phyloP scores from a whole-genome alignment of 2,329 filamentous ascomycete genomes.

The Fusarium annulatum region DNA sequence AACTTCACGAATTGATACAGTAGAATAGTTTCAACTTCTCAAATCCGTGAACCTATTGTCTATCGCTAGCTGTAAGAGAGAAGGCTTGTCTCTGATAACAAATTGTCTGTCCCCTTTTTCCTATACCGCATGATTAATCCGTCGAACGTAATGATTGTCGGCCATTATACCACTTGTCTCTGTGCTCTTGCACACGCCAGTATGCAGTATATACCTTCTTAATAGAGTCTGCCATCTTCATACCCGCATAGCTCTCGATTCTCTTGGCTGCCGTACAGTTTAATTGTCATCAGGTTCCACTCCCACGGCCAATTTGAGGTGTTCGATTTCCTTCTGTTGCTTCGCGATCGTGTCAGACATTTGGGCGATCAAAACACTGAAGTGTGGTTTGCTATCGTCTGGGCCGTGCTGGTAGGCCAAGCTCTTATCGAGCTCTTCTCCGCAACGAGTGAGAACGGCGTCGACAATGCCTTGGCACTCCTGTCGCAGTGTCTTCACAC shows the following conservation, averaged over 20 bases:
- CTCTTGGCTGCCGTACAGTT: neutral
- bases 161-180: neutral
- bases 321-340: neutral
- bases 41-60: neutral
- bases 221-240: neutral
- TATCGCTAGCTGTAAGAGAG: neutral
- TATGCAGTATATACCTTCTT: no score
- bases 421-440: neutral
- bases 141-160: neutral
- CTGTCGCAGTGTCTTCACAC: neutral
- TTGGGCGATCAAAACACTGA: neutral
- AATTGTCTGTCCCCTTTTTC: neutral
- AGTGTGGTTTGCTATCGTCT: neutral
- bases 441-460: neutral
- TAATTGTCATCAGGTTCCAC: neutral
- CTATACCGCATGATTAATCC: accelerated
- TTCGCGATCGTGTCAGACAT: neutral
- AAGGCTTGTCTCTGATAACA: neutral
- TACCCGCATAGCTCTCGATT: no score
- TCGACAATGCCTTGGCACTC: neutral
- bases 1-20: no score
- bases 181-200: neutral
- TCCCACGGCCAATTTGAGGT: neutral
- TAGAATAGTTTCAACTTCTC: no score
- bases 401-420: neutral